phyloP scores from a whole-genome alignment of 1,139 yeast species.

The Hanseniaspora uvarum region DNA sequence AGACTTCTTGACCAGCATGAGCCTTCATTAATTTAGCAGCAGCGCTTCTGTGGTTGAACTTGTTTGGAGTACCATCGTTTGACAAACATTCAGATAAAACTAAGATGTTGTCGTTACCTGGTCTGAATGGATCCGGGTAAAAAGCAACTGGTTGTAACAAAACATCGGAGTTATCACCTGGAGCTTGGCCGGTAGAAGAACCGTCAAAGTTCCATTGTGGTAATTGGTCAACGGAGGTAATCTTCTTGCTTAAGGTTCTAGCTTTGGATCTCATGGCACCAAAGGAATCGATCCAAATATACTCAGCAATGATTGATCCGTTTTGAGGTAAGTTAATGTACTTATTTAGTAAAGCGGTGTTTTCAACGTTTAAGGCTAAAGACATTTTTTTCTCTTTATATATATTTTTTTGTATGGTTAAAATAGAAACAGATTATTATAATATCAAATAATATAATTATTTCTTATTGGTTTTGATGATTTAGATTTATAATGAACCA shows the following conservation, averaged over 20 bases:
- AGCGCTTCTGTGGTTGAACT: conserved; percentile 95
- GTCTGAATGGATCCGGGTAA: conserved; percentile 95
- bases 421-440: not conserved
- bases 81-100: conserved; percentile 96
- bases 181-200: conserved; percentile 96
- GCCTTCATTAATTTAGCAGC: conserved; percentile 94
- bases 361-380: conserved; percentile 43
- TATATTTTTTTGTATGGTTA: not conserved
- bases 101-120: conserved; percentile 81
- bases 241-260: conserved; percentile 64
- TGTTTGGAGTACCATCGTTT: conserved; percentile 98
- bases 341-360: conserved; percentile 68
- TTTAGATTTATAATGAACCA: not conserved
- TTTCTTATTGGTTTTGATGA: not conserved
- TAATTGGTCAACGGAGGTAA: conserved; percentile 67
- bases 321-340: conserved; percentile 76
- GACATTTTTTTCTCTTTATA: conserved; percentile 29
- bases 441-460: not conserved
- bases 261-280: conserved; percentile 92
- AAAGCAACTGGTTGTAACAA: conserved; percentile 87
- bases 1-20: conserved; percentile 70
- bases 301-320: conserved; percentile 85
- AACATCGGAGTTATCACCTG: conserved; percentile 93
- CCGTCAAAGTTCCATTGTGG: conserved; percentile 99
- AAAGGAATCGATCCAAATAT: conserved; percentile 93